Evolutionary conservation across 768 basidiomycete species (phyloP), one percentile per base, ranked within the genome.

Genomic region (Termitomyces sp.): DNA sequence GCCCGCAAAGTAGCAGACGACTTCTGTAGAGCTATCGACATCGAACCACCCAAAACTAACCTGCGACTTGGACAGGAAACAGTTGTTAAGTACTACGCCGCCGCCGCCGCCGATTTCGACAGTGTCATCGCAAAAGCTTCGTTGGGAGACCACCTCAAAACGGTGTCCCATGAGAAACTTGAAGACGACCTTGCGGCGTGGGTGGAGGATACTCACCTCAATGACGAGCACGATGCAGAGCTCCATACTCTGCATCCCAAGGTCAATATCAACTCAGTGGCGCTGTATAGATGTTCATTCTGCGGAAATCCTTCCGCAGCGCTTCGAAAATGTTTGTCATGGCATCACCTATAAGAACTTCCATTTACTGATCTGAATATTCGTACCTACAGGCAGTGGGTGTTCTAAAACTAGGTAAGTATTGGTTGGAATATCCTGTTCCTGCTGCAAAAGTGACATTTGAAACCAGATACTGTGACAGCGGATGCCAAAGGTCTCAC

Each of bases 251-350:
- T 70, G 12, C 75, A 78, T 48, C 74, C 79, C 12, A 76, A 72
- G 60, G 71, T 83, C 59, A 79, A 74, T 54, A 64, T 67, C 18
- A 81, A 83, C 43, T 68, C 70, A 18, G 78, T 84, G 7, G 73
- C 66, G 35, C 66, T 88, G 39, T 86, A 83, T 66, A 68, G 76
- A 23, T 88, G 86, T 60, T 83, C 84, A 23, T 83, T 78, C 75
- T 87, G 86, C 56, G 73, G 78, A 6, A 86, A 85, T 54, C 84
- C 84, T 6, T 85, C 80, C 47, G 83, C 81, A 0, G 73, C 74
- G 7, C 64, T 85, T 44, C 74, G 75, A 58, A 84, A 81, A 64
- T 85, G 83, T 64, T 23, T 11, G 62, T 55, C 56, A 63, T 67
- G 1, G 5, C 27, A 31, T 41, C 6, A 18, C 20, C 27, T 27